Conservation (phyloP, 441 rosid species). For the Corymbia citriodora region DNA sequence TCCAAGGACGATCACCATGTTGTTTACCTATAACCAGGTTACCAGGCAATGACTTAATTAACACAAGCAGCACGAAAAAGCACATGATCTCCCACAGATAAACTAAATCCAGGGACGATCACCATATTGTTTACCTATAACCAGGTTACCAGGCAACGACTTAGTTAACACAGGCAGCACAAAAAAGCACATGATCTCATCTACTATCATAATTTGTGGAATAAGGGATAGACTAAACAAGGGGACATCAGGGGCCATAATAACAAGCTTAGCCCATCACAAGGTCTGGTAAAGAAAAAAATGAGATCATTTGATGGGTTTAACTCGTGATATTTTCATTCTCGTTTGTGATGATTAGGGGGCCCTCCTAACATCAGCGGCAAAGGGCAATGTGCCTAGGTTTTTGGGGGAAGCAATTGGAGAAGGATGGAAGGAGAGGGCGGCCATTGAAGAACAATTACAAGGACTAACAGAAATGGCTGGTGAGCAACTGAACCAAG, state of each 20-base stretch:
- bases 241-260: not conserved
- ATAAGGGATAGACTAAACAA: not conserved
- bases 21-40: not conserved
- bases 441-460: too few relatives aligned
- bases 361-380: too few relatives aligned
- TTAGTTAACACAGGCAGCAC: not conserved
- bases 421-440: too few relatives aligned
- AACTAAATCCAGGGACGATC: not conserved
- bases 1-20: not conserved
- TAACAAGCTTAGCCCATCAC: not conserved
- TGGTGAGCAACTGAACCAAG: too few relatives aligned
- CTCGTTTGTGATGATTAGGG: too few relatives aligned
- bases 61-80: not conserved
- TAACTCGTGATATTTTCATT: too few relatives aligned
- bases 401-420: too few relatives aligned
- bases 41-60: not conserved
- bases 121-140: not conserved
- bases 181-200: not conserved
- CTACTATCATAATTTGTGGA: not conserved
- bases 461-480: too few relatives aligned
- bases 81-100: not conserved
- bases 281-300: not conserved
- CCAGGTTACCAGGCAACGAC: not conserved
- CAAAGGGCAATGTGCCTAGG: too few relatives aligned
- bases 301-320: not conserved